Conservation (phyloP, 805 yeast genomes). For the Candida lessepsii region DNA sequence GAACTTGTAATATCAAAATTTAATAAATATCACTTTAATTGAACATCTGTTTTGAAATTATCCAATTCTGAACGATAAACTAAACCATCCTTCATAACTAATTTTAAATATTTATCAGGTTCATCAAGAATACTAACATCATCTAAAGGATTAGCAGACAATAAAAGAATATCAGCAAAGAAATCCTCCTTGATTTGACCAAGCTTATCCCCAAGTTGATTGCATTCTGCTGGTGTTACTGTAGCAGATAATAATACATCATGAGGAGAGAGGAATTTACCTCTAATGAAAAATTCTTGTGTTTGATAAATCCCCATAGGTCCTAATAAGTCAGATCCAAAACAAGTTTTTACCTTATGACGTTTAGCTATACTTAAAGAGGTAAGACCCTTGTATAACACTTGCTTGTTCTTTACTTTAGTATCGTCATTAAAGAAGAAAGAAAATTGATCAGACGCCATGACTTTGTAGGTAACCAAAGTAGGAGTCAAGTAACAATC, state of each 20-base stretch:
- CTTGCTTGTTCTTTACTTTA: slow-evolving; percentile 14
- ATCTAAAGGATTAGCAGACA: slow-evolving; percentile 23
- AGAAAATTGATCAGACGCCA: slow-evolving; percentile 25
- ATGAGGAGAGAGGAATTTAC: slow-evolving; percentile 20
- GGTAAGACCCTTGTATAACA: slow-evolving; percentile 20
- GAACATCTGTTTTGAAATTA: neutral
- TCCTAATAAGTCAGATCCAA: slow-evolving; percentile 26
- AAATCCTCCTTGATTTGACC: slow-evolving; percentile 25
- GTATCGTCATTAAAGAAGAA: slow-evolving; percentile 17
- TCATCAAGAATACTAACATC: slow-evolving; percentile 23
- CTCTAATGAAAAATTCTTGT: slow-evolving; percentile 22
- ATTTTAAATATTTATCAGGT: slow-evolving; percentile 20
- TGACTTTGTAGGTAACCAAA: slow-evolving; percentile 25
- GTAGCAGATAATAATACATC: slow-evolving; percentile 26
- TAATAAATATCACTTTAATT: too few relatives aligned
- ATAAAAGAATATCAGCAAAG: slow-evolving; percentile 23
- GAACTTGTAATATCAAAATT: too few relatives aligned
- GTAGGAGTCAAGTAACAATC: slow-evolving; percentile 25
- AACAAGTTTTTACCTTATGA: slow-evolving; percentile 22
- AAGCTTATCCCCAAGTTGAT: slow-evolving; percentile 16
- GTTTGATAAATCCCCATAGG: slow-evolving; percentile 24
- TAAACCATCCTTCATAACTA: slow-evolving; percentile 24
- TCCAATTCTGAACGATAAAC: neutral
- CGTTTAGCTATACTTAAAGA: slow-evolving; percentile 20
- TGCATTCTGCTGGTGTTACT: slow-evolving; percentile 23